Evolutionary conservation across 441 rosid species (phyloP), one percentile per base, ranked within the genome.

Genomic region (Populus hybrid): DNA sequence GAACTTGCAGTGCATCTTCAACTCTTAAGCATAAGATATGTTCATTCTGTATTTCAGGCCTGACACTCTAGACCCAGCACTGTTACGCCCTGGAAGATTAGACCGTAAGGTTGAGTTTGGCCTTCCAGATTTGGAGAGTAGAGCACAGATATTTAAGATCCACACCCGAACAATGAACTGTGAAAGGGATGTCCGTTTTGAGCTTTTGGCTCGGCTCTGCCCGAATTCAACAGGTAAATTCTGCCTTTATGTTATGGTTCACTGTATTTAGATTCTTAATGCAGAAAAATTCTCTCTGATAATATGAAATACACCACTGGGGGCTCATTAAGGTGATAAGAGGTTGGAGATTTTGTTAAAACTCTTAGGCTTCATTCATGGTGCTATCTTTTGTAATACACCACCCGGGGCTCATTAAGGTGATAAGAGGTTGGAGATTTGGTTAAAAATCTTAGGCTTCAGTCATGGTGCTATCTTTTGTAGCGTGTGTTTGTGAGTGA

Each of bases 91-190:
- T 69, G 98, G 98, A 68, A 83, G 98, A 77, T 86, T 94, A 76
- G 98, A 93, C 83, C 93, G 98, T 56, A 94, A 94, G 84, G 92
- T 94, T 64, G 98, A 94, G 81, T 94, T 94, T 75, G 97, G 96
- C 24, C 92, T 94, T 72, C 98, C 97, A 72, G 97, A 93, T 79
- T 81, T 94, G 78, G 97, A 94, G 86, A 86, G 91, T 75, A 84
- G 98, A 72, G 89, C 97, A 10, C 98, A 91, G 82, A 93, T 93
- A 79, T 93, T 93, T 77, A 92, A 94, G 91, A 92, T 93, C 64
- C 98, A 94, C 72, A 94, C 98, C 0, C 77, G 97, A 79, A 90
- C 98, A 4, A 94, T 94, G 97, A 94, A 94, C 83, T 90, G 94
- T 35, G 98, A 94, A 75, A 88, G 94, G 71, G 97, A 92, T 78